Percentiles rank a stretch among this genome's conserved stretches.
phyloP scores from a whole-genome alignment of 257 asterid genomes.

The Fraxinus excelsior region DNA sequence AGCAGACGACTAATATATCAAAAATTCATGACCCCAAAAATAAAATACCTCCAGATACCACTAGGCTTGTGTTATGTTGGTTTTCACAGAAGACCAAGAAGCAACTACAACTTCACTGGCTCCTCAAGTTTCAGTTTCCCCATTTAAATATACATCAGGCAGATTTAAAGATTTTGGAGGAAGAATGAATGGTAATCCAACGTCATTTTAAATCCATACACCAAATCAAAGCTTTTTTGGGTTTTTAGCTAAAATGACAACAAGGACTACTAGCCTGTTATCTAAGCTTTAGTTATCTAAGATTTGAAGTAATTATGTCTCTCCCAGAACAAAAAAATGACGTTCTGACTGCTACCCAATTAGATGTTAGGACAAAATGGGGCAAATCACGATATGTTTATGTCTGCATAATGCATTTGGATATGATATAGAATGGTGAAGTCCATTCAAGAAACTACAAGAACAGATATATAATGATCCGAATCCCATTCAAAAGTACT shows the following conservation, averaged over 20 bases:
- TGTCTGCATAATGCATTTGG: background rate
- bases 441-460: conserved; percentile 7
- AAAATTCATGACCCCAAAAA: background rate
- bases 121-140: background rate
- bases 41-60: background rate
- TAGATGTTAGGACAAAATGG: background rate
- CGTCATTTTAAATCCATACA: background rate
- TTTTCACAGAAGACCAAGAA: background rate
- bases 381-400: background rate
- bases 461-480: background rate
- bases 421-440: background rate
- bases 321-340: background rate
- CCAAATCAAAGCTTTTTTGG: background rate
- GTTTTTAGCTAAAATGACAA: background rate
- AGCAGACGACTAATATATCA: background rate
- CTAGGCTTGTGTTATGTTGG: background rate
- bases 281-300: background rate
- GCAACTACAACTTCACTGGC: background rate
- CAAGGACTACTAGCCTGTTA: background rate
- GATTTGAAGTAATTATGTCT: background rate
- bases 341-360: background rate
- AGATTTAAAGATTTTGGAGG: background rate
- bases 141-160: background rate
- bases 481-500: background rate
- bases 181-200: background rate